These are phyloP conservation scores for Theobroma cacao DNA, from an alignment of 345 rosid genomes.

Conservation along the genomic window DNA sequence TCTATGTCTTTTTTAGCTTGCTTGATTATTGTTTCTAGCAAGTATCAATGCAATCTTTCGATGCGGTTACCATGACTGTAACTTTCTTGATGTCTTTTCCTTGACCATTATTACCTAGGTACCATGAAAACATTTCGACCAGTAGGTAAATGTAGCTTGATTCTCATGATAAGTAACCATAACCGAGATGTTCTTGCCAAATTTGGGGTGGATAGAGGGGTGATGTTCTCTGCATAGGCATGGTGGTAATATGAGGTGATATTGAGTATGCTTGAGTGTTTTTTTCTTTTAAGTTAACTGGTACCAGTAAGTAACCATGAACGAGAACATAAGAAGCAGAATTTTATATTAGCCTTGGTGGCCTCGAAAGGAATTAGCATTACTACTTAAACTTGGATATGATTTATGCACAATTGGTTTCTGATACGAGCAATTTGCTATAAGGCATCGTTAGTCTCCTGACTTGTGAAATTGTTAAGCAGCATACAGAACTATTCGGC, in stretches of 20 bases:
- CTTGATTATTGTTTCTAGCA: neutral
- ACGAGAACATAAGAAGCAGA: neutral
- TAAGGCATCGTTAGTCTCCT: neutral
- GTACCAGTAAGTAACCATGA: neutral
- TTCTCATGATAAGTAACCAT: neutral
- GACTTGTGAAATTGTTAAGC: neutral
- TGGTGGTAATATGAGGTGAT: no score
- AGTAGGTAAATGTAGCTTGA: no score
- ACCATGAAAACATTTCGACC: neutral
- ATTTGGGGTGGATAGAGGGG: no score
- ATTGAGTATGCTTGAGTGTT: no score
- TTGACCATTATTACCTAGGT: neutral
- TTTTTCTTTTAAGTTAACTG: no score
- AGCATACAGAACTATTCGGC: slow-evolving; percentile 6
- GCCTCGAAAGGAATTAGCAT: neutral
- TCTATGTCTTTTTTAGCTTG: neutral
- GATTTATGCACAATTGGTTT: neutral
- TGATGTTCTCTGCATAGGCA: no score
- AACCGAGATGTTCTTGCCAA: no score
- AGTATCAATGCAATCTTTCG: neutral
- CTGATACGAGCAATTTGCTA: neutral
- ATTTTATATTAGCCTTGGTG: neutral
- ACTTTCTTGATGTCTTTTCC: neutral
- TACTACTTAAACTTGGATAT: neutral
- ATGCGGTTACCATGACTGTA: no score